These are phyloP conservation scores for Rutstroemia sp. DNA, from an alignment of 2,329 filamentous ascomycete genomes.

Conservation along the genomic window DNA sequence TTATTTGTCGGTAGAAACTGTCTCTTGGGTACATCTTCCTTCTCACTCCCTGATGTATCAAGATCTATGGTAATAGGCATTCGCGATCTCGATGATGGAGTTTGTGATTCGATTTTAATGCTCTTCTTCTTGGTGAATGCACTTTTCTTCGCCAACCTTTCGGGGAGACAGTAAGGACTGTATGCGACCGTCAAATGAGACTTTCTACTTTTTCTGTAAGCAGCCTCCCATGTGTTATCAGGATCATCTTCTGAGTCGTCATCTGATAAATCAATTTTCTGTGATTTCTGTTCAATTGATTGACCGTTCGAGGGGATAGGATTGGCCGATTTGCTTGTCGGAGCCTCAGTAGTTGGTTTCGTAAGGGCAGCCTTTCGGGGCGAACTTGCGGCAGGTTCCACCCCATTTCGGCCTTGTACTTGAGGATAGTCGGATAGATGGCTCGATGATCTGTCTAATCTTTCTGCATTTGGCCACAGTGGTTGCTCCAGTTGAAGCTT, in stretches of 20 bases:
- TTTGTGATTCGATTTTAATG: not conserved
- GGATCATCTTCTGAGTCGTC: not conserved
- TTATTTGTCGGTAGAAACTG: not conserved
- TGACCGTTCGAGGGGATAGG: too few species aligned
- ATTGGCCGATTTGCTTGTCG: too few species aligned
- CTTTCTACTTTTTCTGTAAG: not conserved
- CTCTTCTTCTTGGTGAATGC: not conserved
- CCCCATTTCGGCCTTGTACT: too few species aligned
- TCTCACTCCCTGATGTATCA: not conserved
- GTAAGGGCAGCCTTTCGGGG: too few species aligned
- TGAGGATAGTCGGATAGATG: too few species aligned
- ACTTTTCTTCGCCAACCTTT: not conserved
- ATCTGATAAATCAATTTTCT: too few species aligned
- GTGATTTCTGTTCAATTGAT: too few species aligned
- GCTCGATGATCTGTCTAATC: too few species aligned
- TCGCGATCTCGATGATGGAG: not conserved
- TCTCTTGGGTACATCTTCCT: not conserved
- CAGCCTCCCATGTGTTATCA: not conserved
- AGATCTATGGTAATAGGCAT: not conserved
- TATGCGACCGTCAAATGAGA: not conserved
- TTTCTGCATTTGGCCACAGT: too few species aligned
- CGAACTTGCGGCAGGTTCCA: too few species aligned
- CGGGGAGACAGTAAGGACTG: not conserved
- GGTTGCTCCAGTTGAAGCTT: too few species aligned
- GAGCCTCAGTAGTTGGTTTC: too few species aligned